phyloP scores from a whole-genome alignment of 768 basidiomycete genomes.

The Russula vinacea region DNA sequence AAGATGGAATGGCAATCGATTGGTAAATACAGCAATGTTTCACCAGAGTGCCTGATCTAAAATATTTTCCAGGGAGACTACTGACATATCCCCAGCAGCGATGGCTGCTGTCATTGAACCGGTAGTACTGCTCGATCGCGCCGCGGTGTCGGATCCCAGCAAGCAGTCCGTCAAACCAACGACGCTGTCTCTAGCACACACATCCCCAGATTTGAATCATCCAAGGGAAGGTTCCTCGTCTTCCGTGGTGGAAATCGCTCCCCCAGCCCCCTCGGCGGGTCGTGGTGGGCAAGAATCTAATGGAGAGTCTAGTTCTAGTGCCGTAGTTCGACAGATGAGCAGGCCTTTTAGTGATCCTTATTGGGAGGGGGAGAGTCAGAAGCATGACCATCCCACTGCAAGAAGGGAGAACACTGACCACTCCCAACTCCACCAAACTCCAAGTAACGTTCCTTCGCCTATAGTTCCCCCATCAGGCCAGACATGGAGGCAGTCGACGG shows the following conservation, averaged over 20 bases:
- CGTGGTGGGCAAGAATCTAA: background rate
- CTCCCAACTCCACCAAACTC: background rate
- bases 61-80: slow-evolving; percentile 8
- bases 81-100: slow-evolving; percentile 1
- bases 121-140: slow-evolving; percentile 7
- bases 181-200: background rate
- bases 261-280: no score
- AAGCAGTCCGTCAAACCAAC: background rate
- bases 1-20: slow-evolving; percentile 32
- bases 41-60: background rate
- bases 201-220: background rate
- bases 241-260: background rate
- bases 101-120: slow-evolving; percentile 21
- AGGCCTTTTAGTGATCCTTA: background rate
- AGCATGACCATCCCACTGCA: background rate
- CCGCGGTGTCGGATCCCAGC: background rate
- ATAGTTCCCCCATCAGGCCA: background rate
- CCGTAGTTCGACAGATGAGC: background rate
- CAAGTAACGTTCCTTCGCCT: background rate
- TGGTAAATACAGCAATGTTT: slow-evolving; percentile 16
- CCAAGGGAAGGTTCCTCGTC: background rate
- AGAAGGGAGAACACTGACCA: background rate
- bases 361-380: background rate
- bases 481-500: background rate
- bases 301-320: background rate